Evolutionary conservation across 306 rosid species (phyloP).

Genomic region (Dryas drummondii): DNA sequence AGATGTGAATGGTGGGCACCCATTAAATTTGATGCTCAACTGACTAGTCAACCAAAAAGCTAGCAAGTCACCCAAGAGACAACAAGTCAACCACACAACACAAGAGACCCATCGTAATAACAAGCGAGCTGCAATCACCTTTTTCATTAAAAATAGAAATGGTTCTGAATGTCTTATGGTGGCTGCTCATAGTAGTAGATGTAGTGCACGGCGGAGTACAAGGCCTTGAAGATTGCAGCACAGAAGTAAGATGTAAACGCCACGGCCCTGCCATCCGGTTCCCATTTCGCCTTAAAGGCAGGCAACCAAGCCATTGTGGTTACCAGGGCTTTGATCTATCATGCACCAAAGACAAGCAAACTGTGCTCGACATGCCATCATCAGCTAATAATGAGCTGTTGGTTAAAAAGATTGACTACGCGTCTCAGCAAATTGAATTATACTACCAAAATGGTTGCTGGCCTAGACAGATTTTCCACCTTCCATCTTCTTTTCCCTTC

Average conservation of each 20-base stretch:
- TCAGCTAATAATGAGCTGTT: constrained; percentile 7
- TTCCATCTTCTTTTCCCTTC: neutral
- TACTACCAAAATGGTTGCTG: constrained; percentile 7
- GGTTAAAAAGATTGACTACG: constrained; percentile 38
- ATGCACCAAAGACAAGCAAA: constrained; percentile 12
- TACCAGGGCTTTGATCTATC: constrained; percentile 42
- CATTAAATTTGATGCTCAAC: too few species aligned
- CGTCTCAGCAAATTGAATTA: constrained; percentile 24
- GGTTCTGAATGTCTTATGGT: neutral
- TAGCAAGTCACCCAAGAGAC: too few species aligned
- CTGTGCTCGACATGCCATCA: constrained; percentile 31
- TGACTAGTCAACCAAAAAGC: too few species aligned
- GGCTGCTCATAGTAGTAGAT: neutral
- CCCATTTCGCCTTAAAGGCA: constrained; percentile 39
- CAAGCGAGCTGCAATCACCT: too few species aligned
- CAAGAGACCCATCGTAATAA: too few species aligned
- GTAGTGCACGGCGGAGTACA: neutral
- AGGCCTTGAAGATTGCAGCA: constrained; percentile 14
- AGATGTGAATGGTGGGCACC: too few species aligned
- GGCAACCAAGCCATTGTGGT: constrained; percentile 14
- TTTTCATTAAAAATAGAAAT: neutral
- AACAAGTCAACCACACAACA: too few species aligned
- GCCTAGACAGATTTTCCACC: neutral
- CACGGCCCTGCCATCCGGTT: constrained; percentile 26
- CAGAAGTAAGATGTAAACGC: constrained; percentile 4